Conservation (phyloP, 306 rosid species). For the cucumber (Cucumis sativus) region DNA sequence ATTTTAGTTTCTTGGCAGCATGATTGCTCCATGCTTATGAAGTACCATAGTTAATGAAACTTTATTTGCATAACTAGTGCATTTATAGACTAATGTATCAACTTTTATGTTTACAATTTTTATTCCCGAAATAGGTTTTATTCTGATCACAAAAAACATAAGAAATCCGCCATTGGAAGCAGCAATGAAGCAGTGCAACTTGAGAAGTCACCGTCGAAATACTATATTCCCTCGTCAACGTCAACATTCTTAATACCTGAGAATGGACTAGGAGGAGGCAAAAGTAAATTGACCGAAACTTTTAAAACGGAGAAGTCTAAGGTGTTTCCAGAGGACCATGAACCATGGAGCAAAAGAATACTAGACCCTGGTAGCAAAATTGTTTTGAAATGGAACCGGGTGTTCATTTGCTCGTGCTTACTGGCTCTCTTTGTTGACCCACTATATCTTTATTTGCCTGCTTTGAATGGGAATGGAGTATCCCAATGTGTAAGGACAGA, state of each 20-base stretch:
- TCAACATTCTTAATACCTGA: conserved; percentile 36
- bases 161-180: conserved; percentile 33
- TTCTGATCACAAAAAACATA: conserved; percentile 31
- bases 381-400: conserved; percentile 82
- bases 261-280: conserved; percentile 30
- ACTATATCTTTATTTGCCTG: conserved; percentile 70
- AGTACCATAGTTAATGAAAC: neutral
- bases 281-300: conserved; percentile 36
- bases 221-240: conserved; percentile 39
- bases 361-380: conserved; percentile 89
- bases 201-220: conserved; percentile 41
- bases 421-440: conserved; percentile 83
- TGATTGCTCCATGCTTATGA: neutral
- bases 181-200: conserved; percentile 30
- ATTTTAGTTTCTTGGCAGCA: neutral
- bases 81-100: neutral
- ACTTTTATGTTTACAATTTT: neutral
- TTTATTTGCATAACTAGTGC: neutral
- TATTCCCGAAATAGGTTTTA: conserved; percentile 37
- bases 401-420: conserved; percentile 73
- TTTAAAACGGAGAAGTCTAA: conserved; percentile 39
- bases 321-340: conserved; percentile 63
- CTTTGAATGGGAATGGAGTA: conserved; percentile 20
- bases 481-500: conserved; percentile 69
- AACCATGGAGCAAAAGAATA: conserved; percentile 68